phyloP scores from a whole-genome alignment of 2,329 filamentous ascomycete genomes.

The Biscogniauxia sp. region DNA sequence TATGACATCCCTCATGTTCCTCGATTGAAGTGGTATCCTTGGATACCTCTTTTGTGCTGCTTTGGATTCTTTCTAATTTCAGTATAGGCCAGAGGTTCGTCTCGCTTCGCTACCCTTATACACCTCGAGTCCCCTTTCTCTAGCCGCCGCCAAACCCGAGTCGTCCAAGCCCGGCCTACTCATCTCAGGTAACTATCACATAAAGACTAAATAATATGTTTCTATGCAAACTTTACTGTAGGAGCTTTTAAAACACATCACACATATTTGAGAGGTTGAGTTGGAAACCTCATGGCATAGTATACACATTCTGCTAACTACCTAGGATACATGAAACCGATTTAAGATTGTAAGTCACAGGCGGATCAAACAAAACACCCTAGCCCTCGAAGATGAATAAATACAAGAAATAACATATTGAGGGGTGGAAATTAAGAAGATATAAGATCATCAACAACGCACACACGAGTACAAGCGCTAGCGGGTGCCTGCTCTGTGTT shows the following conservation, averaged over 20 bases:
- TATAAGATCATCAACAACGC: constrained; percentile 33
- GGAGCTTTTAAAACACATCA: too few relatives aligned
- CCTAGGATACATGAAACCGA: background rate
- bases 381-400: background rate
- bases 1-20: background rate
- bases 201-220: too few relatives aligned
- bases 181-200: background rate
- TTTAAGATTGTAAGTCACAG: background rate
- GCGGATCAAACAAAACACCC: background rate
- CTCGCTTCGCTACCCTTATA: background rate
- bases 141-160: background rate
- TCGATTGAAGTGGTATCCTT: background rate
- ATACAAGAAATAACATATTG: background rate
- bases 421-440: background rate
- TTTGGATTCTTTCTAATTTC: too few relatives aligned
- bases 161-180: background rate
- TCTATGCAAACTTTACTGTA: too few relatives aligned
- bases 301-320: background rate
- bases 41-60: background rate
- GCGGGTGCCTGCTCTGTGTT: constrained; percentile 27
- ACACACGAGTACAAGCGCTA: constrained; percentile 27
- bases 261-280: too few relatives aligned
- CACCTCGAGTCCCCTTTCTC: background rate
- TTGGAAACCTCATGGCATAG: background rate
- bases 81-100: too few relatives aligned